A percentile compares a stretch with the other conserved stretches of the same genome.
These are phyloP conservation scores for Fomitopsis palustris DNA, from an alignment of 1,284 basidiomycete genomes.

Conservation along the genomic window DNA sequence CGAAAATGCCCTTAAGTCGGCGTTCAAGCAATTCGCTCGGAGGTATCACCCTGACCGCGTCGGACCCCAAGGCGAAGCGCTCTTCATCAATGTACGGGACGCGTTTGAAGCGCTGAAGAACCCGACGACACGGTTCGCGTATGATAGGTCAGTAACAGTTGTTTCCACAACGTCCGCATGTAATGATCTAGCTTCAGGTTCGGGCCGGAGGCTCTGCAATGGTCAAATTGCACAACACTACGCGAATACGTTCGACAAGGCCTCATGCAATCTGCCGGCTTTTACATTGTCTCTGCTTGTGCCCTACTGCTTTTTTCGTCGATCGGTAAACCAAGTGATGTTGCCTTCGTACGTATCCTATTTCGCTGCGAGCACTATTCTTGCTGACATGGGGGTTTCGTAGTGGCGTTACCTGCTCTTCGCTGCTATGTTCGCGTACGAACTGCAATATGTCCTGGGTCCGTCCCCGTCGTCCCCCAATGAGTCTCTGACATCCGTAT, in stretches of 20 bases:
- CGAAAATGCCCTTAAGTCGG: conserved; percentile 62
- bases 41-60: conserved; percentile 78
- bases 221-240: conserved; percentile 63
- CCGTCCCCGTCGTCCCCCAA: conserved; percentile 41
- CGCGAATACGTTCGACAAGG: conserved; percentile 74
- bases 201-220: conserved; percentile 67
- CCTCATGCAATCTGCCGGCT: conserved; percentile 61
- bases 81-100: conserved; percentile 73
- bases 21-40: conserved; percentile 74
- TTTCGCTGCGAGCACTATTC: neutral
- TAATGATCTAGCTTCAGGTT: no score
- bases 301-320: conserved; percentile 62
- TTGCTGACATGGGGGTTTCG: neutral
- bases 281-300: conserved; percentile 65
- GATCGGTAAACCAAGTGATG: conserved; percentile 54
- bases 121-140: conserved; percentile 79
- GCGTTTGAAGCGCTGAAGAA: conserved; percentile 82
- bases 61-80: conserved; percentile 55
- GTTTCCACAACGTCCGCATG: no score
- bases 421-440: conserved; percentile 52
- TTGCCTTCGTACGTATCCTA: conserved; percentile 59
- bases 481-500: conserved; percentile 15
- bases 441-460: conserved; percentile 60
- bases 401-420: conserved; percentile 80
- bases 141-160: conserved; percentile 73